A percentile compares a stretch with the other conserved stretches of the same genome.
phyloP scores from a whole-genome alignment of 2,329 filamentous ascomycete genomes.

The Ceratocystis diversiconidia region DNA sequence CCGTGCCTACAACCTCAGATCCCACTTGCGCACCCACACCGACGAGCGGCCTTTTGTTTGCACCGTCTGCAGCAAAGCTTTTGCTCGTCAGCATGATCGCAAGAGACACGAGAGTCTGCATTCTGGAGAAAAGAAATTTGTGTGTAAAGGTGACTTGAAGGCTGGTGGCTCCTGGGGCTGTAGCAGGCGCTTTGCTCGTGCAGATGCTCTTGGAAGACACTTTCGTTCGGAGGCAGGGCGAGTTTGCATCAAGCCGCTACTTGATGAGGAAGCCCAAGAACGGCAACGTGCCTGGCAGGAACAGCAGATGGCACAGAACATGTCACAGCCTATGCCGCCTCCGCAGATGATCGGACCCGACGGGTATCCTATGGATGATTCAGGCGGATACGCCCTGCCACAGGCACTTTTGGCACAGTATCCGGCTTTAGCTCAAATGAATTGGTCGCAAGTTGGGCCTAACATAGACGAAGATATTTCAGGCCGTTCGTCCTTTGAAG shows the following conservation, averaged over 20 bases:
- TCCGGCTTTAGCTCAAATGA: slow-evolving; percentile 77
- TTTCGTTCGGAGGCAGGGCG: slow-evolving; percentile 92
- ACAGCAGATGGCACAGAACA: slow-evolving; percentile 51
- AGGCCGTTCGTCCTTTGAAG: slow-evolving; percentile 68
- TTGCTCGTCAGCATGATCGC: slow-evolving; percentile 90
- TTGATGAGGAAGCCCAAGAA: slow-evolving; percentile 85
- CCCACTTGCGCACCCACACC: slow-evolving; percentile 88
- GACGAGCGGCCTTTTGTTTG: slow-evolving; percentile 96
- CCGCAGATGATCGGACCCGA: slow-evolving; percentile 45
- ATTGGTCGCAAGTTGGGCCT: slow-evolving; percentile 56
- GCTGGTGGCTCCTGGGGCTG: slow-evolving; percentile 81
- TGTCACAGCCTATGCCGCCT: slow-evolving; percentile 28
- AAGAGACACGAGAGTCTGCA: slow-evolving; percentile 95
- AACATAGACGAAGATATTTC: slow-evolving; percentile 63
- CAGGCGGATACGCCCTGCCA: slow-evolving; percentile 56
- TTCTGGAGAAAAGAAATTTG: slow-evolving; percentile 96
- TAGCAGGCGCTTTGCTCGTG: slow-evolving; percentile 80
- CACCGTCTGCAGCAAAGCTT: slow-evolving; percentile 91
- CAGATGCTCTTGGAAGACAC: slow-evolving; percentile 84
- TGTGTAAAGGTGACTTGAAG: slow-evolving; percentile 84
- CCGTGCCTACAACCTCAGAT: slow-evolving; percentile 87
- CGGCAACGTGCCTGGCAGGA: slow-evolving; percentile 62
- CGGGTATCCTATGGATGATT: slow-evolving; percentile 42
- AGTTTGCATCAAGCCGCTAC: slow-evolving; percentile 90
- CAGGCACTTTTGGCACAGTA: slow-evolving; percentile 83